These are phyloP conservation scores for Penicillium sp. DNA, from an alignment of 2,329 filamentous ascomycete genomes.

Conservation along the genomic window DNA sequence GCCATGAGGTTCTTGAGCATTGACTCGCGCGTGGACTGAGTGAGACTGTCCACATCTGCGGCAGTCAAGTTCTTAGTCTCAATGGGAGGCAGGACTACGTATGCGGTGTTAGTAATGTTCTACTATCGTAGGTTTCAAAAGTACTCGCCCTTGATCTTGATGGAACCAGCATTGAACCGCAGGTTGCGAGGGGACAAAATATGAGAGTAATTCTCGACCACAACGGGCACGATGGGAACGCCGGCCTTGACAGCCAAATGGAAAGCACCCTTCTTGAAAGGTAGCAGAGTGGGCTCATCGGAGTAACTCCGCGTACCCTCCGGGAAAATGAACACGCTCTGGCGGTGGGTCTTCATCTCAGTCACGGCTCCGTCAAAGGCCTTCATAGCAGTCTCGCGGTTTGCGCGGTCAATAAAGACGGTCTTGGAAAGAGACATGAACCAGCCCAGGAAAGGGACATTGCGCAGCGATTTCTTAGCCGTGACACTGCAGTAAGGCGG, in stretches of 20 bases:
- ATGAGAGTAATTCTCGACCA: conserved; percentile 73
- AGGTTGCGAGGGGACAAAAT: conserved; percentile 60
- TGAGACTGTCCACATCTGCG: conserved; percentile 71
- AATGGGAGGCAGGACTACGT: conserved; percentile 73
- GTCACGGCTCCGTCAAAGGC: conserved; percentile 78
- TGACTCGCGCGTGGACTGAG: conserved; percentile 61
- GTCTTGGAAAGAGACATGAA: conserved; percentile 85
- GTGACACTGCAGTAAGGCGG: conserved; percentile 89
- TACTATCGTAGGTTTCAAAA: not conserved
- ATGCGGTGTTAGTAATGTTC: conserved; percentile 4
- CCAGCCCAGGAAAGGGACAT: conserved; percentile 82
- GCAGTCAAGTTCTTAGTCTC: conserved; percentile 66
- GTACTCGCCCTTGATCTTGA: conserved; percentile 67
- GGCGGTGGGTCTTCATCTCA: conserved; percentile 66
- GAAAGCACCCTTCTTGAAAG: conserved; percentile 99
- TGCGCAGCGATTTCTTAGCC: conserved; percentile 78
- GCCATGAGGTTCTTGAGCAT: conserved; percentile 62
- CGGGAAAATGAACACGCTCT: conserved; percentile 54
- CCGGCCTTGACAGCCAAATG: conserved; percentile 91
- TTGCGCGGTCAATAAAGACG: conserved; percentile 91
- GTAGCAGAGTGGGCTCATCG: conserved; percentile 71
- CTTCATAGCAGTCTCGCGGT: conserved; percentile 72
- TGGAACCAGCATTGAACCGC: conserved; percentile 62
- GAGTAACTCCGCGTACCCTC: conserved; percentile 92
- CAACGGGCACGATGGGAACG: conserved; percentile 84